Base-by-base conservation (phyloP, 1,284 basidiomycete genomes). In the Cryptococcus neoformans region DNA sequence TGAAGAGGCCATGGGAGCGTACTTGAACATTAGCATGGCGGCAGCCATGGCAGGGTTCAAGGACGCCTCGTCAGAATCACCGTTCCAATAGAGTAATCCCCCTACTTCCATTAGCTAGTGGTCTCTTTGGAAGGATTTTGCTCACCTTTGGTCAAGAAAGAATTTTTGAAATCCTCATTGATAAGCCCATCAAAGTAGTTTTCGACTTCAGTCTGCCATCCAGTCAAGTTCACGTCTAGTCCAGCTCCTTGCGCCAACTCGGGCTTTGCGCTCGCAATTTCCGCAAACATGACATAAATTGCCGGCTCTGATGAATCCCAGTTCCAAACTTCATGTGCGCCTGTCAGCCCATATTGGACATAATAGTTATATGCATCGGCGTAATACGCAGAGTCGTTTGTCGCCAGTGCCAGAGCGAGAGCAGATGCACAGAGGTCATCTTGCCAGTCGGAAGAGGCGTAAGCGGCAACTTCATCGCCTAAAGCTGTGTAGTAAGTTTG, bases 221-320 rank as follows among this genome's bases (percentile, higher is more conserved):
- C 74, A 1, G 83, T 81, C 40, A 85, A 64, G 67, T 88, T 84
- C 12, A 60, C 44, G 79, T 82, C 44, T 83, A 78, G 55, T 67
- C 76, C 53, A 76, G 66, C 84, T 76, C 40, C 83, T 74, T 60
- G 82, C 75, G 84, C 83, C 36, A 92, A 79, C 56, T 87, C 85
- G 0, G 78, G 76, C 50, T 78, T 68, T 14, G 75, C 70, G 28
- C 70, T 59, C 0, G 79, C 71, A 7, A 78, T 59, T 62, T 82
- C 80, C 1, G 75, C 72, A 53, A 89, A 89, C 10, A 95, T 78
- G 16, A 95, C 82, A 44, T 86, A 83, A 0, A 90, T 70, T 1
- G 87, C 90, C 3, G 90, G 87, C 0, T 83, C 82, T 72, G 90
- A 89, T 1, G 84, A 84, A 70, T 94, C 92, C 92, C 93, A 96